phyloP scores from a whole-genome alignment of 345 rosid species.

The Euphorbia pulcherrima region DNA sequence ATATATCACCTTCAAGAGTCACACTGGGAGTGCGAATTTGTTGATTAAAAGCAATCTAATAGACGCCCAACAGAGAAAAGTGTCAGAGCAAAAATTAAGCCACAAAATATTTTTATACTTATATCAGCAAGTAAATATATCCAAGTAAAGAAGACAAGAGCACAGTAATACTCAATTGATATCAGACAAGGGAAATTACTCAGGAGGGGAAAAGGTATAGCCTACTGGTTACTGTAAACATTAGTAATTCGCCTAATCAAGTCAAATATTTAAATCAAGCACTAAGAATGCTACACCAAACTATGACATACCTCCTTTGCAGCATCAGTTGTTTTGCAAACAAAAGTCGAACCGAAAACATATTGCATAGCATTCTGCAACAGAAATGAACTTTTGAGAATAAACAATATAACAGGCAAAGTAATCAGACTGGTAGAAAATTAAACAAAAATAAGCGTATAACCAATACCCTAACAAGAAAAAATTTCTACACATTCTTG shows the following conservation, averaged over 20 bases:
- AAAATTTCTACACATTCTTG: not conserved
- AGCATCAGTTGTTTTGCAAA: conserved; percentile 77
- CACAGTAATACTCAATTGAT: not conserved
- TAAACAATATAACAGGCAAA: not conserved
- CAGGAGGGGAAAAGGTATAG: not conserved
- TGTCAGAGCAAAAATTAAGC: not conserved
- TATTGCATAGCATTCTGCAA: conserved; percentile 91
- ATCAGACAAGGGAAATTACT: not conserved
- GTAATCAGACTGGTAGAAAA: not conserved
- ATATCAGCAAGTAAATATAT: not conserved
- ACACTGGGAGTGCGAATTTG: conserved; percentile 74
- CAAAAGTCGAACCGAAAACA: conserved; percentile 91
- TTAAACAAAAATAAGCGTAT: not conserved
- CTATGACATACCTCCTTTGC: conserved; percentile 70
- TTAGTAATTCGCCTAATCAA: not conserved
- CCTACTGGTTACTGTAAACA: not conserved
- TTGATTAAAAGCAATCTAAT: conserved; percentile 75
- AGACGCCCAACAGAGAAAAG: conserved; percentile 12
- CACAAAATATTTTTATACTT: not conserved
- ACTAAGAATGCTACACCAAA: conserved; percentile 1
- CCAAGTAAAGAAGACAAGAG: not conserved
- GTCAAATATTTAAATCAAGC: not conserved
- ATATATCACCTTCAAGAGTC: conserved; percentile 92
- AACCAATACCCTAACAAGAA: not conserved
- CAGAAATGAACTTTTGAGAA: conserved; percentile 16